These are phyloP conservation scores for Nemania sp. DNA, from an alignment of 2,329 filamentous ascomycete genomes.

Conservation along the genomic window DNA sequence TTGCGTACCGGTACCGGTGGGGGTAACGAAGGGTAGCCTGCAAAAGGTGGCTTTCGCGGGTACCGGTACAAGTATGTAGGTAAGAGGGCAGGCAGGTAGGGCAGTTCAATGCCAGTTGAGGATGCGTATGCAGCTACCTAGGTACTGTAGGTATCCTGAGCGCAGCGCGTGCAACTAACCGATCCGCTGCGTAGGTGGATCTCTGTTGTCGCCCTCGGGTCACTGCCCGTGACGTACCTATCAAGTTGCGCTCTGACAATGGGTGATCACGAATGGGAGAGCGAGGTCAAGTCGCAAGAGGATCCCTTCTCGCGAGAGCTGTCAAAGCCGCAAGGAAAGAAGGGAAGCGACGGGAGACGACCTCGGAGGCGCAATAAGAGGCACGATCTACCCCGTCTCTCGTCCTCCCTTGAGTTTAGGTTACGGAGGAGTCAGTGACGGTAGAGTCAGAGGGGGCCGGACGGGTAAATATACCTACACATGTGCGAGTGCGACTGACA, in stretches of 20 bases:
- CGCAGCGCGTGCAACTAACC: neutral
- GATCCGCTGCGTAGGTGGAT: too few species aligned
- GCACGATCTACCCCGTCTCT: conserved; percentile 29
- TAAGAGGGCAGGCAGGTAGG: neutral
- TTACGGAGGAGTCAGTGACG: conserved; percentile 25
- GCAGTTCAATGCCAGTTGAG: neutral
- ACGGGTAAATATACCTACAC: conserved; percentile 38
- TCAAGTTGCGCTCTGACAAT: too few species aligned
- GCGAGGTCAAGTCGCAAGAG: neutral
- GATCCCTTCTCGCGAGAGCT: conserved; percentile 20
- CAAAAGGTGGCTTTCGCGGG: neutral
- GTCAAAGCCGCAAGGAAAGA: conserved; percentile 25
- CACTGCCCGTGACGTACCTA: too few species aligned
- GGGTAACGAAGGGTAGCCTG: too few species aligned
- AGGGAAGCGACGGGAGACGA: conserved; percentile 21
- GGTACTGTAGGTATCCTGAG: neutral
- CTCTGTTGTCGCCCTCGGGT: too few species aligned
- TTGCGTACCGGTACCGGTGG: too few species aligned
- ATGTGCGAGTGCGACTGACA: conserved; percentile 22
- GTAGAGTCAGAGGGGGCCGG: conserved; percentile 29
- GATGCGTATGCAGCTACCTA: neutral
- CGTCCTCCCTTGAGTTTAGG: conserved; percentile 28
- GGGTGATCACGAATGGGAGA: too few species aligned
- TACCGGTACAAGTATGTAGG: neutral
- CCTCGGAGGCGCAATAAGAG: conserved; percentile 24